Conservation (phyloP, 192 early-diverging fungal species). For the Linnemannia schmuckeri region DNA sequence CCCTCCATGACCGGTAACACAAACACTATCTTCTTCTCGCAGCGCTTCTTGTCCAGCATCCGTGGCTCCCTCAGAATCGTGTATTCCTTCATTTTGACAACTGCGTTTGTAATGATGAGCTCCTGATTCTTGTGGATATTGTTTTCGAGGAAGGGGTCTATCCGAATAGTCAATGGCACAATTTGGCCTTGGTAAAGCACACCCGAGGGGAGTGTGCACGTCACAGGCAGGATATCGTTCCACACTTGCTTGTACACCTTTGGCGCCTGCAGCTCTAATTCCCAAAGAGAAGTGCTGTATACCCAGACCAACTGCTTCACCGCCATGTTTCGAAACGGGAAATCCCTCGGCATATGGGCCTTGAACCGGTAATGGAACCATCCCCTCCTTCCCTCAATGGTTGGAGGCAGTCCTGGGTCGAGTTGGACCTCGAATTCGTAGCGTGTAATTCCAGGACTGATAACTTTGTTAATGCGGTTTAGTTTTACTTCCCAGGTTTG, state of each 20-base stretch:
- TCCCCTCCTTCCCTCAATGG: conserved; percentile 25
- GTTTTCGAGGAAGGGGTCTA: conserved; percentile 20
- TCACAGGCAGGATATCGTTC: conserved; percentile 32
- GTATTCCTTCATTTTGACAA: conserved; percentile 44
- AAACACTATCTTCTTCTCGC: conserved; percentile 27
- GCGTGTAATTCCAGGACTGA: conserved; percentile 32
- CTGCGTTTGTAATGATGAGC: conserved; percentile 24
- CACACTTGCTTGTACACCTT: conserved; percentile 23
- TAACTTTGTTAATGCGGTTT: conserved; percentile 27
- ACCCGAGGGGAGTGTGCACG: conserved; percentile 29
- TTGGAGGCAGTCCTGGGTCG: conserved; percentile 25
- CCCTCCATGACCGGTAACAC: conserved; percentile 20
- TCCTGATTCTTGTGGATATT: conserved; percentile 14
- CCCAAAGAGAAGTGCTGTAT: conserved; percentile 17
- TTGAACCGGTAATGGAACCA: conserved; percentile 53
- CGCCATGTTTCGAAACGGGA: conserved; percentile 45
- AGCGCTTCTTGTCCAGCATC: conserved; percentile 18
- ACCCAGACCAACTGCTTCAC: conserved; percentile 46
- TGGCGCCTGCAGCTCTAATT: background rate
- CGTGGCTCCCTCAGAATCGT: conserved; percentile 3
- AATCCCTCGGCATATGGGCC: conserved; percentile 31
- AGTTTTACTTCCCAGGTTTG: conserved; percentile 34
- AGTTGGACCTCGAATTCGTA: conserved; percentile 42
- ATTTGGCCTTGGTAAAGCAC: conserved; percentile 40
- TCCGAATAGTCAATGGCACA: conserved; percentile 21